A percentile compares a stretch with the other conserved stretches of the same genome.
These are phyloP conservation scores for Volvox africanus DNA, from an alignment of 139 green algal genomes.

Conservation along the genomic window DNA sequence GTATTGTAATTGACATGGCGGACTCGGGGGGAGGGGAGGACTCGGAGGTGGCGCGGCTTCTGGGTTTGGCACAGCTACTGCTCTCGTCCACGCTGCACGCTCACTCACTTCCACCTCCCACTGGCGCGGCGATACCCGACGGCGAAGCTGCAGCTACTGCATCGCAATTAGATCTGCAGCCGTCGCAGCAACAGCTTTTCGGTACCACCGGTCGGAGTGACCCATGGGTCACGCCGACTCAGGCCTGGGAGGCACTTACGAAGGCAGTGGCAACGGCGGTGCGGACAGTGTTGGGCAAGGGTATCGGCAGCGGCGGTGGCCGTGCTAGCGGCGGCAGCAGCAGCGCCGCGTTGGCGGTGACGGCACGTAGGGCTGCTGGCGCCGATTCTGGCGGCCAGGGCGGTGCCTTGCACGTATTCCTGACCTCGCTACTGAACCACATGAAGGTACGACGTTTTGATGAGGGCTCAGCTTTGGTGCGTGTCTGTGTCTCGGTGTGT, in stretches of 20 bases:
- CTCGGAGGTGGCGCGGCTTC: neutral
- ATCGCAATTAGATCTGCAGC: neutral
- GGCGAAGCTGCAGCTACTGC: neutral
- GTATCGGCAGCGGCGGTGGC: neutral
- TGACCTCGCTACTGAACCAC: no score
- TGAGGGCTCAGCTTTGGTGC: no score
- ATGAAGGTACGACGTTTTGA: no score
- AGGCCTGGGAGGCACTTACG: neutral
- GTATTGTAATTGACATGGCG: neutral
- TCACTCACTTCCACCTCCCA: neutral
- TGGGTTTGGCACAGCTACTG: slow-evolving; percentile 9
- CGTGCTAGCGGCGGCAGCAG: neutral
- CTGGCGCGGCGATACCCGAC: no score
- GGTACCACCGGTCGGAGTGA: neutral
- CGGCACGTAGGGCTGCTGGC: neutral
- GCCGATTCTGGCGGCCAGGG: neutral
- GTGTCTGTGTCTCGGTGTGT: no score
- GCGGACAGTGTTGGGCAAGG: neutral
- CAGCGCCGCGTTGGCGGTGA: neutral
- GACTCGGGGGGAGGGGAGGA: neutral
- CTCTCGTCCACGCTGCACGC: slow-evolving; percentile 21
- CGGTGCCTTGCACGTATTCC: neutral
- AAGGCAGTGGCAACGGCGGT: neutral
- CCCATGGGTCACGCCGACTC: slow-evolving; percentile 6
- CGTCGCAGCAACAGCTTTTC: neutral